phyloP scores from a whole-genome alignment of 805 yeast species.

The Pichia heedii region DNA sequence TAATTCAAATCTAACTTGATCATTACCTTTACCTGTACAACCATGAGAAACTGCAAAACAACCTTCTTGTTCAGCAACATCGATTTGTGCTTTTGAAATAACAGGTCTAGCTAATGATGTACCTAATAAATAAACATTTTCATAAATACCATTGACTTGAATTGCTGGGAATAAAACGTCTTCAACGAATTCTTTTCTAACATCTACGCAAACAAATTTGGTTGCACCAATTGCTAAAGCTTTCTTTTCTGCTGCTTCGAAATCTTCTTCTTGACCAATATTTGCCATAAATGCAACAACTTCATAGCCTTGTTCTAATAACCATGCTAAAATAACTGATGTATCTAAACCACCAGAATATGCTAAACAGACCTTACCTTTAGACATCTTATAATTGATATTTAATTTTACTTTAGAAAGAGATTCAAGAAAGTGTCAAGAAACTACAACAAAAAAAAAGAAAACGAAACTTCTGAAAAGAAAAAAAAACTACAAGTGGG shows the following conservation, averaged over 20 bases:
- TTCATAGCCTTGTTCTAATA: slow-evolving; percentile 95
- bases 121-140: slow-evolving; percentile 92
- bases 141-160: slow-evolving; percentile 95
- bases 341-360: slow-evolving; percentile 99
- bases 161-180: slow-evolving; percentile 93
- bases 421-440: background rate
- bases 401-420: background rate
- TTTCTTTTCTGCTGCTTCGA: slow-evolving; percentile 92
- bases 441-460: slow-evolving; percentile 1
- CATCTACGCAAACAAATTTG: slow-evolving; percentile 89
- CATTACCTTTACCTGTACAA: slow-evolving; percentile 99
- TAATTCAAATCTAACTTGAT: slow-evolving; percentile 96
- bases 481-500: too few species aligned
- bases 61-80: slow-evolving; percentile 94
- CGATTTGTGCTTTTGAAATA: slow-evolving; percentile 95
- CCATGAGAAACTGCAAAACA: slow-evolving; percentile 99
- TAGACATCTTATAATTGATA: slow-evolving; percentile 52
- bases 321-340: slow-evolving; percentile 96
- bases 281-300: slow-evolving; percentile 97
- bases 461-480: background rate
- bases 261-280: slow-evolving; percentile 99
- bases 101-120: slow-evolving; percentile 99
- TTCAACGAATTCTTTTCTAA: slow-evolving; percentile 90
- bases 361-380: slow-evolving; percentile 98
- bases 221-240: slow-evolving; percentile 96